Conservation (phyloP, 768 basidiomycete species). For the Ramaria sp. region DNA sequence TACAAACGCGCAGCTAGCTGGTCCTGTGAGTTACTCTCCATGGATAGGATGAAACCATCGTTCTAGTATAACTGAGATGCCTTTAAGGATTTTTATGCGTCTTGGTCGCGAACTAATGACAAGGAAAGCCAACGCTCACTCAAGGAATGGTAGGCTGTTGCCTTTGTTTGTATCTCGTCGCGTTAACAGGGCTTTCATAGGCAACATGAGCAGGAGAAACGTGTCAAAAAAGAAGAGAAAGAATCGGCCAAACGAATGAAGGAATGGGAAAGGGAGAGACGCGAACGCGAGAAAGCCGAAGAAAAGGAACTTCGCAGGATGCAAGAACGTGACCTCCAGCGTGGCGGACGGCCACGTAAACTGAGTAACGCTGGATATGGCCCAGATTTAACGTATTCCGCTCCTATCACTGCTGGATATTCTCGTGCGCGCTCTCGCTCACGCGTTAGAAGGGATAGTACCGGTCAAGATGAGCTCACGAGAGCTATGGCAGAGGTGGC, state of each 20-base stretch:
- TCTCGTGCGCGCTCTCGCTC: conserved; percentile 6
- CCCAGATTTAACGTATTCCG: conserved; percentile 21
- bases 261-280: conserved; percentile 28
- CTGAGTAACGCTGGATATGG: conserved; percentile 28
- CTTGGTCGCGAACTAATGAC: conserved; percentile 32
- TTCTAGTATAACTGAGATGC: too few species aligned
- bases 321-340: conserved; percentile 15
- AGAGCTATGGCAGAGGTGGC: conserved; percentile 5
- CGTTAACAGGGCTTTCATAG: conserved; percentile 16
- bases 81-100: conserved; percentile 45
- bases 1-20: conserved; percentile 47
- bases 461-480: conserved; percentile 5
- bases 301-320: conserved; percentile 13
- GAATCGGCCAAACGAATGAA: conserved; percentile 26
- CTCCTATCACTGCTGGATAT: neutral
- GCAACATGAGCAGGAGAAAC: conserved; percentile 31
- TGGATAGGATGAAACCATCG: neutral
- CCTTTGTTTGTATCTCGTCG: neutral
- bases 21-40: conserved; percentile 27
- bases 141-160: conserved; percentile 5
- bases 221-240: conserved; percentile 35
- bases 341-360: conserved; percentile 22
- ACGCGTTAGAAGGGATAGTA: neutral
- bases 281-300: conserved; percentile 17
- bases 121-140: conserved; percentile 3